These are phyloP conservation scores for Orbilia blumenaviensis DNA, from an alignment of 2,329 filamentous ascomycete species.

Conservation along the genomic window DNA sequence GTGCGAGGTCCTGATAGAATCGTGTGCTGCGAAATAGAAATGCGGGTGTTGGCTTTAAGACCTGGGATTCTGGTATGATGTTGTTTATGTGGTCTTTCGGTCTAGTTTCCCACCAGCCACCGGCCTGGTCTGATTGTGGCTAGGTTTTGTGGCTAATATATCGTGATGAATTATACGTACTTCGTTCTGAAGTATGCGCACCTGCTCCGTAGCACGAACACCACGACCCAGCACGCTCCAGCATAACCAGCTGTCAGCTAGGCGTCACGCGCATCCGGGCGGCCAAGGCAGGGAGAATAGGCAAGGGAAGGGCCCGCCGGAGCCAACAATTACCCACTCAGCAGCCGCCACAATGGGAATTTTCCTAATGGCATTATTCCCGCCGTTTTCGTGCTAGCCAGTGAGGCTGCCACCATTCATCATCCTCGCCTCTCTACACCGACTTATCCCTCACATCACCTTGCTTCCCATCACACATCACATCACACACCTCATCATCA, in stretches of 20 bases:
- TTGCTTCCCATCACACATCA: constrained; percentile 19
- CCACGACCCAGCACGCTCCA: too few relatives aligned
- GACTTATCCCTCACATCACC: constrained; percentile 13
- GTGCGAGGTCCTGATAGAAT: background rate
- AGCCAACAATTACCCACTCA: background rate
- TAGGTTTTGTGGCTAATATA: background rate
- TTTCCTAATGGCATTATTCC: background rate
- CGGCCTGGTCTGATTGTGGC: background rate
- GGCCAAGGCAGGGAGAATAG: constrained; percentile 6
- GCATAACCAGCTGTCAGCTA: constrained; percentile 1
- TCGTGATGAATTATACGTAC: constrained; percentile 18
- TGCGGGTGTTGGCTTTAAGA: constrained; percentile 8
- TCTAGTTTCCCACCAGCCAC: background rate
- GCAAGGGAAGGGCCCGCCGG: constrained; percentile 19
- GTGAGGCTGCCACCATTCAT: constrained; percentile 3
- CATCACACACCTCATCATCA: constrained; percentile 10
- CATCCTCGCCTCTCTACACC: background rate
- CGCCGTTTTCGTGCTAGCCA: constrained; percentile 10
- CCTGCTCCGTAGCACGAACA: background rate
- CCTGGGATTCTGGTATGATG: constrained; percentile 23
- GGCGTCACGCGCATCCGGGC: background rate
- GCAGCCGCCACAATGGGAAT: constrained; percentile 11
- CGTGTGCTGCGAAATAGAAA: constrained; percentile 2
- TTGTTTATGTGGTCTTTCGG: constrained; percentile 53
- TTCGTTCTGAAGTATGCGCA: constrained; percentile 31